phyloP scores from a whole-genome alignment of 305 asterid genomes.

The Solanum aculeatissimum region DNA sequence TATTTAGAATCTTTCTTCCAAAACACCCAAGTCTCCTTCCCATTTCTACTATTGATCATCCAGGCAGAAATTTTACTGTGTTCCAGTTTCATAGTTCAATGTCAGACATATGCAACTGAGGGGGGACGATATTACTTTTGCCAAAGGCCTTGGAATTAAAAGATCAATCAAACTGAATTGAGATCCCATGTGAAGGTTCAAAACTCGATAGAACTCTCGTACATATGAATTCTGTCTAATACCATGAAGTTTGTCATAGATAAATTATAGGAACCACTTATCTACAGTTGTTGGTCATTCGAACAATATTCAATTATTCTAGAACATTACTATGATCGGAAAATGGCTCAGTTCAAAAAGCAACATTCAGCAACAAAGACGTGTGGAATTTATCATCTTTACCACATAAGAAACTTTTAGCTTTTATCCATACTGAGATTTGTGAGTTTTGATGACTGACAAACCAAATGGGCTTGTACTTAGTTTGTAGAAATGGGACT shows the following conservation, averaged over 20 bases:
- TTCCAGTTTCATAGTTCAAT: not conserved
- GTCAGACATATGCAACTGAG: too few species aligned
- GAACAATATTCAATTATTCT: not conserved
- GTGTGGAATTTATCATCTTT: not conserved
- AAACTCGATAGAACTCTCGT: not conserved
- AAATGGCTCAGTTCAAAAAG: too few species aligned
- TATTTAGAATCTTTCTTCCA: not conserved
- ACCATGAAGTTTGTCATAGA: not conserved
- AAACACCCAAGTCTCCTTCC: not conserved
- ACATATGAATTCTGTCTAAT: not conserved
- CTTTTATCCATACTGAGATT: not conserved
- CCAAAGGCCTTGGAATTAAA: too few species aligned
- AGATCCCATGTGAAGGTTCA: not conserved
- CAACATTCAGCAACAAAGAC: not conserved
- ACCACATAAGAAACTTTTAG: not conserved
- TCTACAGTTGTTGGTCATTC: not conserved
- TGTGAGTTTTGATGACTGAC: not conserved
- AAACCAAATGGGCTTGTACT: not conserved
- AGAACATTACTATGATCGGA: too few species aligned
- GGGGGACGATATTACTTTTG: too few species aligned
- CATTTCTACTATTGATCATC: not conserved
- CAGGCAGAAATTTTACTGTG: not conserved
- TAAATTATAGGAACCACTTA: not conserved
- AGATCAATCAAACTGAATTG: too few species aligned
- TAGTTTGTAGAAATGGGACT: not conserved